phyloP scores from a whole-genome alignment of 495 filamentous ascomycete genomes.

The Neurospora tetrasperma region DNA sequence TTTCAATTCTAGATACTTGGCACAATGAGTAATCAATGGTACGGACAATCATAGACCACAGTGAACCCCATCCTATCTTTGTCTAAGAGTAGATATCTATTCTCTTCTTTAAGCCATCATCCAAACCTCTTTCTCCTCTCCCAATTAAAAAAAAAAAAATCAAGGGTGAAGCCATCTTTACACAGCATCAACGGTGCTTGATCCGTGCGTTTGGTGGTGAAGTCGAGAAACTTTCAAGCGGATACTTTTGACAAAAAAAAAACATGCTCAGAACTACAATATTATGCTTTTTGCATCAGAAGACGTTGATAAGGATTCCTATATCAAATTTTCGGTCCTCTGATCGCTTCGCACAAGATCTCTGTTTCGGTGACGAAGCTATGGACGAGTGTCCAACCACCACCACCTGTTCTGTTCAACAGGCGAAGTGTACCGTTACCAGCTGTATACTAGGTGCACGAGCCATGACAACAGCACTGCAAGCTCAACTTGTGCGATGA shows the following conservation, averaged over 20 bases:
- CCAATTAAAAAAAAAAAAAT: no score
- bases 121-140: no score
- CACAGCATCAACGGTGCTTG: no score
- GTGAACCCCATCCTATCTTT: background rate
- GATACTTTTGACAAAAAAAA: no score
- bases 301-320: background rate
- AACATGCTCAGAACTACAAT: background rate
- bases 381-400: background rate
- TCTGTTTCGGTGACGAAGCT: background rate
- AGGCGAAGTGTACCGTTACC: background rate
- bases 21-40: background rate
- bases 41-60: background rate
- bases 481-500: background rate
- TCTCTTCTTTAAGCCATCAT: background rate
- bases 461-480: background rate
- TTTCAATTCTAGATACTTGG: background rate
- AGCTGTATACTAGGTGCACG: background rate
- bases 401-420: background rate
- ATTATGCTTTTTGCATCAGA: background rate
- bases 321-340: background rate
- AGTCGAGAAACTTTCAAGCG: no score
- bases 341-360: background rate
- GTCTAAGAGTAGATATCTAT: background rate
- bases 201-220: no score
- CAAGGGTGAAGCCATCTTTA: no score